These are phyloP conservation scores for Mercurialis annua DNA, from an alignment of 345 rosid species.

Conservation along the genomic window DNA sequence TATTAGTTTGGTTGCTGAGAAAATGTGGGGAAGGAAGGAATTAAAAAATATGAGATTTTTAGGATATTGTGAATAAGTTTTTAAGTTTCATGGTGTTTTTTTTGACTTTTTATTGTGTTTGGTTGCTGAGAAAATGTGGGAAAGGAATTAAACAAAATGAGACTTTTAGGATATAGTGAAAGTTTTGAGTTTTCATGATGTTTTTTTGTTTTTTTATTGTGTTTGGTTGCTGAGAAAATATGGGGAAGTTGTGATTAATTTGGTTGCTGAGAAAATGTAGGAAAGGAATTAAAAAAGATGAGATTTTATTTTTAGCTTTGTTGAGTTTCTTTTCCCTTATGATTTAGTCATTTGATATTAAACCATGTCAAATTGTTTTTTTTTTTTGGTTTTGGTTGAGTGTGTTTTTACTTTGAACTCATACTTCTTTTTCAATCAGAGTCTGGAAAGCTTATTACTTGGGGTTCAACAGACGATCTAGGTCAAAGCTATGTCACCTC, in stretches of 20 bases:
- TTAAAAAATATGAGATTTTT: no score
- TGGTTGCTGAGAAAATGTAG: slow-evolving; percentile 3
- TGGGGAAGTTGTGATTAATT: not conserved
- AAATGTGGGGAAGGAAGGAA: no score
- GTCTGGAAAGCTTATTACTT: slow-evolving; percentile 90
- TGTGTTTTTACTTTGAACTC: slow-evolving; percentile 8
- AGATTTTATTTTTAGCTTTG: not conserved
- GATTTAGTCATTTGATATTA: slow-evolving; percentile 1
- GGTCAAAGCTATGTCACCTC: slow-evolving; percentile 98
- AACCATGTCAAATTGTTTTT: not conserved
- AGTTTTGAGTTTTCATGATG: no score
- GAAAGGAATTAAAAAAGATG: not conserved
- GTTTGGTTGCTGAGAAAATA: no score
- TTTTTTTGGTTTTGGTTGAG: not conserved
- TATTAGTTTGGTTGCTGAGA: no score
- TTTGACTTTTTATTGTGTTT: not conserved
- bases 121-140: slow-evolving; percentile 16
- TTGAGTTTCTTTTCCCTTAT: not conserved
- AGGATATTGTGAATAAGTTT: no score
- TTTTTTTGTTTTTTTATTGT: no score
- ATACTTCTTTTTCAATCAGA: slow-evolving; percentile 43
- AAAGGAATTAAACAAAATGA: not conserved
- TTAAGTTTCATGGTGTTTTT: no score
- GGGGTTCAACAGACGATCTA: slow-evolving; percentile 98
- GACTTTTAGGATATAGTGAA: no score